Base-by-base conservation (phyloP, 106 monocot genomes). In the Phalaenopsis equestris region DNA sequence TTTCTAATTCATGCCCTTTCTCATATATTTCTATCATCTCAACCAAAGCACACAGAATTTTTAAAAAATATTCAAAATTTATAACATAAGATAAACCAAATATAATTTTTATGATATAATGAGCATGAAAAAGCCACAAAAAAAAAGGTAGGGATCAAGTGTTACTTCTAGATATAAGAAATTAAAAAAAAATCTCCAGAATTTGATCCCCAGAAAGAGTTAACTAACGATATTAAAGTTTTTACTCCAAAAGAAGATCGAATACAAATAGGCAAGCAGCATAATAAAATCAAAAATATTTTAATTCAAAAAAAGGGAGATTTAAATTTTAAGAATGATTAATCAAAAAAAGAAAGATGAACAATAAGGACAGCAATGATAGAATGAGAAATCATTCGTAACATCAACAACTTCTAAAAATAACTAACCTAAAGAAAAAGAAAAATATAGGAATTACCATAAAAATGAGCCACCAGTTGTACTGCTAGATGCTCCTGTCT, bases 391-490 rank as follows among this genome's bases (percentile, higher is more conserved):
- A 99, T 87, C 67, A 99, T 89, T 79, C 94, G 99, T 52, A 99
- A 39, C 70, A 70, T 36, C 12, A 19, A 16, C 4, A 70, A 19
- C 39, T 39, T 42, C 43, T 74, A 74, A 42, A 43, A 74, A 74
- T 42, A 18, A 74, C n/a, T n/a, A n/a, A 19, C 18, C 15, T 42
- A 19, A 19, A 74, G 45, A 74, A 42, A 49, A 37, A 43, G 72
- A 56, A 83, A n/a, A 55, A 52, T 5, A 77, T 76, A 42, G 38
- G 36, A 79, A 65, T 2, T 87, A 99, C 99, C 99, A 99, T 99
- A 99, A 80, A 99, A 99, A 91, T 99, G 99, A 78, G 95, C 91
- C 88, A 99, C 87, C 80, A 99, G 88, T 80, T 99, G 99, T 57
- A 99, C 99, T 36, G 99, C 94, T 65, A 99, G 77, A 87, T 99